A percentile compares a stretch with the other conserved stretches of the same genome.
Evolutionary conservation across 73 alveolate genomes (phyloP).

Genomic region (Diophrys appendiculata): DNA sequence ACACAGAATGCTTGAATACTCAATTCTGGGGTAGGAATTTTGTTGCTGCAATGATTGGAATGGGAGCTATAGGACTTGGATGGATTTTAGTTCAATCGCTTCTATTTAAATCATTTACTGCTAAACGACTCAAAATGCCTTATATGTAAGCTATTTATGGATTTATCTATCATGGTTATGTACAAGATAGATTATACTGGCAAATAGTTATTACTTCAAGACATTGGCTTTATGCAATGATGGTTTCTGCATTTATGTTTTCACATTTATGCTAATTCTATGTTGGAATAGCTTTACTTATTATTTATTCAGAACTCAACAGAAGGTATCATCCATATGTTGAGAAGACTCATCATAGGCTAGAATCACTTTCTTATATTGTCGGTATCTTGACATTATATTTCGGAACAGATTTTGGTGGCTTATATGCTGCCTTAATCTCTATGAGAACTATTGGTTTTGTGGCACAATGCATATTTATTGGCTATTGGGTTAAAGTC

Average conservation of each 20-base stretch:
- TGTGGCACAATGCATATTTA: not conserved
- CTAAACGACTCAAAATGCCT: not conserved
- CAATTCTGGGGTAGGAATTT: not conserved
- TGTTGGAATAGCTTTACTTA: not conserved
- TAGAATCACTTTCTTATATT: not conserved
- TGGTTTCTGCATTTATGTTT: not conserved
- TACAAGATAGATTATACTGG: too few relatives aligned
- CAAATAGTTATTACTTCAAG: not conserved
- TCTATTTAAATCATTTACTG: too few relatives aligned
- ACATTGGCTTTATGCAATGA: not conserved
- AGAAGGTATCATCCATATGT: not conserved
- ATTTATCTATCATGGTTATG: not conserved
- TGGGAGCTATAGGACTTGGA: not conserved
- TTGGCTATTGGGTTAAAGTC: not conserved
- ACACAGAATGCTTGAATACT: not conserved
- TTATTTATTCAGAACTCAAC: not conserved
- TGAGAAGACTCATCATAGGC: not conserved
- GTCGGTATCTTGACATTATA: not conserved
- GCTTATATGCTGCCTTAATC: not conserved
- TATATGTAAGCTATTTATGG: slow-evolving; percentile 1
- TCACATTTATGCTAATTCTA: not conserved
- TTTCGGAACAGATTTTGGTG: not conserved
- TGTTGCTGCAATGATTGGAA: not conserved
- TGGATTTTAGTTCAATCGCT: not conserved
- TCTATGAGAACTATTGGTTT: not conserved